These are phyloP conservation scores for Chamaecrista fasciculata DNA, from an alignment of 306 rosid species.

Conservation along the genomic window DNA sequence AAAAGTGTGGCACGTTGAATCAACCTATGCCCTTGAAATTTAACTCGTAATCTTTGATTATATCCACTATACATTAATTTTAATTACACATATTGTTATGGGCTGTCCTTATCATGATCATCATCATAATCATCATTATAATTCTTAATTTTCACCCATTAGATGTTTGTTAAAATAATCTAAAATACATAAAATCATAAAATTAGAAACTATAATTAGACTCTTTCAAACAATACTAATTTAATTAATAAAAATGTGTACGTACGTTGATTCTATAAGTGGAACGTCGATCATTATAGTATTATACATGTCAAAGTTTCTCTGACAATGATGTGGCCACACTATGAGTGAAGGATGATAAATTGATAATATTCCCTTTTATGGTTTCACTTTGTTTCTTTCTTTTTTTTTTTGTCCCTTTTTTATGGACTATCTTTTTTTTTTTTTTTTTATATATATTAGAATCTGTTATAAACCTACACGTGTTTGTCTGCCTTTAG, in stretches of 20 bases:
- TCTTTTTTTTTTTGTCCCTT: constrained; percentile 35
- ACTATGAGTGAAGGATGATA: not conserved
- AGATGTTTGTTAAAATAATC: too few relatives aligned
- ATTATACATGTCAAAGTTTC: constrained; percentile 30
- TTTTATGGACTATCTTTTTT: constrained; percentile 24
- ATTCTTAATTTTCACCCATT: too few relatives aligned
- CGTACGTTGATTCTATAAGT: too few relatives aligned
- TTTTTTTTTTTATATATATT: constrained; percentile 22
- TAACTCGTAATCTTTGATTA: not conserved
- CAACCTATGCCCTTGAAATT: constrained; percentile 30
- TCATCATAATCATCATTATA: too few relatives aligned
- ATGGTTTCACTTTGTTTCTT: constrained; percentile 30
- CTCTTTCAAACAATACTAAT: too few relatives aligned
- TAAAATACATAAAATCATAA: too few relatives aligned
- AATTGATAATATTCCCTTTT: constrained; percentile 19
- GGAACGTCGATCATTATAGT: too few relatives aligned
- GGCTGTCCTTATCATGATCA: too few relatives aligned
- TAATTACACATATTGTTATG: not conserved
- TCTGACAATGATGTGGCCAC: constrained; percentile 34
- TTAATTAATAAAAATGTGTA: too few relatives aligned
- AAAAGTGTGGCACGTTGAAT: constrained; percentile 31
- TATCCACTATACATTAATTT: not conserved
- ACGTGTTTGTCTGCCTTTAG: constrained; percentile 56
- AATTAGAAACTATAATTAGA: too few relatives aligned
- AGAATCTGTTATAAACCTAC: constrained; percentile 33